phyloP scores from a whole-genome alignment of 305 asterid genomes.

The Fraxinus sp. region DNA sequence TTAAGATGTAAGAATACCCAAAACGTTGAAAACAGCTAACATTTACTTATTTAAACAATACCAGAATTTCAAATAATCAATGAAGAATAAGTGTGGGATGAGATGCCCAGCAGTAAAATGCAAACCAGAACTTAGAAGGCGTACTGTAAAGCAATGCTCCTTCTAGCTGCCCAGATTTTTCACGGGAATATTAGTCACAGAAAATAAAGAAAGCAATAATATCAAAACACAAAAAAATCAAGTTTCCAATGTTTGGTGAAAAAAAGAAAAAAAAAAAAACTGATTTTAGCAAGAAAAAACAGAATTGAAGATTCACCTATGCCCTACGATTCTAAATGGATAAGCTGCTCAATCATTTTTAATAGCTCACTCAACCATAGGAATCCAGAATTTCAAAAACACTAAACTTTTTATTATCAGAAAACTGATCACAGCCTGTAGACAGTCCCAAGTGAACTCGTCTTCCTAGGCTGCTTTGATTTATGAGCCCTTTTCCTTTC shows the following conservation, averaged over 20 bases:
- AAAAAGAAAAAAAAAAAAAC: too few relatives aligned
- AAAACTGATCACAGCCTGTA: not conserved
- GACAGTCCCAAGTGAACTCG: not conserved
- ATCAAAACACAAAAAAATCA: not conserved
- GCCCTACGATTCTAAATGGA: not conserved
- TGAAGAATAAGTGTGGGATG: not conserved
- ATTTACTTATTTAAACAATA: not conserved
- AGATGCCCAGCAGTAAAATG: not conserved
- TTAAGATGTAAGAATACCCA: conserved; percentile 12
- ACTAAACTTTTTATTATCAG: not conserved
- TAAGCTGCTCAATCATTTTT: not conserved
- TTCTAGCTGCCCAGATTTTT: not conserved
- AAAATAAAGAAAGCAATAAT: not conserved
- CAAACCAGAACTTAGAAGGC: conserved; percentile 1
- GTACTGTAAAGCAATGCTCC: not conserved
- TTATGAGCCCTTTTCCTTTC: conserved; percentile 1
- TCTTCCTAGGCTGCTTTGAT: conserved; percentile 15
- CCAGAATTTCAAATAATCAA: not conserved
- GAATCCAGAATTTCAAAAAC: not conserved
- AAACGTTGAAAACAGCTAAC: not conserved
- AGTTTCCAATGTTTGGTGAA: too few relatives aligned
- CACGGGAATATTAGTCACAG: not conserved
- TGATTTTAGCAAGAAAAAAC: not conserved
- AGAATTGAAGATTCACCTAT: not conserved
- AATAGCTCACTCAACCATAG: not conserved